Evolutionary conservation across 768 basidiomycete genomes (phyloP).

Genomic region (Suillus discolor): DNA sequence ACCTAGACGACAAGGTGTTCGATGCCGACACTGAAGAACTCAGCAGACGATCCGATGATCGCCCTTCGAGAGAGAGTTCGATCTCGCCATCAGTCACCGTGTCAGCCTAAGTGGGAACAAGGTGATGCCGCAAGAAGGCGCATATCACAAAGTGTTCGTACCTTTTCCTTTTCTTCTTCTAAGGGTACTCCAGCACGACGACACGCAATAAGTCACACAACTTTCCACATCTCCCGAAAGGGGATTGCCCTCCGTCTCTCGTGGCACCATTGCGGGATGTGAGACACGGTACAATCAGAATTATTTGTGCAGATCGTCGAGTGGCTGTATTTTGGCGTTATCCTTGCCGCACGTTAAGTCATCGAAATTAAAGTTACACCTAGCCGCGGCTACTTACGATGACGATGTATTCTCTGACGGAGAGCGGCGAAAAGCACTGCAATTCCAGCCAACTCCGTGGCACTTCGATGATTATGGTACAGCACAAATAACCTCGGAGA

Average conservation of each 20-base stretch:
- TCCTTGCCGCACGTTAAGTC: background rate
- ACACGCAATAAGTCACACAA: background rate
- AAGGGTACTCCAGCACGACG: background rate
- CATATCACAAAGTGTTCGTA: background rate
- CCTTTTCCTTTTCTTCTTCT: background rate
- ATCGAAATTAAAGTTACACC: background rate
- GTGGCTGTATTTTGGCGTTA: background rate
- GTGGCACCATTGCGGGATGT: too few relatives aligned
- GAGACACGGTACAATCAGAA: background rate
- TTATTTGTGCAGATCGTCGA: background rate
- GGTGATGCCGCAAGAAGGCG: background rate
- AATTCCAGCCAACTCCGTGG: background rate
- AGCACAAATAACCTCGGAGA: background rate
- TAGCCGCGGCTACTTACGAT: background rate
- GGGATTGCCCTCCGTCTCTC: background rate
- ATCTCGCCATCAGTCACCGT: conserved; percentile 40
- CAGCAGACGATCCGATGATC: conserved; percentile 25
- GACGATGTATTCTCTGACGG: background rate
- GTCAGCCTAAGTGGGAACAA: conserved; percentile 1
- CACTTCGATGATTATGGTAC: background rate
- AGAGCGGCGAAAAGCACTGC: background rate
- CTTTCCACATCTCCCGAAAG: background rate
- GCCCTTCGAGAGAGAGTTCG: conserved; percentile 60
- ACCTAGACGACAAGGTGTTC: background rate
- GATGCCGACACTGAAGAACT: background rate